A percentile compares a stretch with the other conserved stretches of the same genome.
Evolutionary conservation across 1,139 yeast species (phyloP).

Genomic region (Candida dubliniensis): DNA sequence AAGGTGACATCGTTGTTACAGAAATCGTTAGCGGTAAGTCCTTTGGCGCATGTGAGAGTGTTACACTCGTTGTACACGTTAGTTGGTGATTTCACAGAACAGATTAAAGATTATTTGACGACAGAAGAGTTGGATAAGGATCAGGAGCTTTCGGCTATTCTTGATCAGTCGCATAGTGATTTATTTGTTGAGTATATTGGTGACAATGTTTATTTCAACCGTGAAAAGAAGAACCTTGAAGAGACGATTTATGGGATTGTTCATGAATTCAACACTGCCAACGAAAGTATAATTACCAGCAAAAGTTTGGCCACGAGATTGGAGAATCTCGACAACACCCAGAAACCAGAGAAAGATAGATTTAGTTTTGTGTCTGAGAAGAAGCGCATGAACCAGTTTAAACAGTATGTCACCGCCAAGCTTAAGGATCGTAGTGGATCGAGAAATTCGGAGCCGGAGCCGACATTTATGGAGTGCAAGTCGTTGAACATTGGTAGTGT

Average conservation of each 20-base stretch:
- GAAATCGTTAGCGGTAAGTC: slow-evolving; percentile 62
- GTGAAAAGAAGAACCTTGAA: slow-evolving; percentile 72
- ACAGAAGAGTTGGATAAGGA: slow-evolving; percentile 47
- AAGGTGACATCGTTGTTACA: slow-evolving; percentile 64
- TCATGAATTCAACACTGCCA: slow-evolving; percentile 48
- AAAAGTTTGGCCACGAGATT: slow-evolving; percentile 48
- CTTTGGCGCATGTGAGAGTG: slow-evolving; percentile 76
- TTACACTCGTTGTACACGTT: slow-evolving; percentile 65
- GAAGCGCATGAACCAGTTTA: slow-evolving; percentile 42
- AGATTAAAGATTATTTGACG: slow-evolving; percentile 58
- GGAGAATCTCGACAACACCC: slow-evolving; percentile 37
- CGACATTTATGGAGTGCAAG: slow-evolving; percentile 28
- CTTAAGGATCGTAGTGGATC: slow-evolving; percentile 22
- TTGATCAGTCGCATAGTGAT: slow-evolving; percentile 74
- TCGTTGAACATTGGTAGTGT: slow-evolving; percentile 48
- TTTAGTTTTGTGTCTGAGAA: slow-evolving; percentile 40
- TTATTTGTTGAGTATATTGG: slow-evolving; percentile 70
- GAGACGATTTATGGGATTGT: slow-evolving; percentile 56
- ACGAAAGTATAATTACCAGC: slow-evolving; percentile 52
- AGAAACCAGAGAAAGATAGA: slow-evolving; percentile 22
- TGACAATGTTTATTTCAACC: slow-evolving; percentile 67
- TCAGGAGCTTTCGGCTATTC: slow-evolving; percentile 49
- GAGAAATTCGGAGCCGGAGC: slow-evolving; percentile 19
- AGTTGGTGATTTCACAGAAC: slow-evolving; percentile 63
- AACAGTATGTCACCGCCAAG: slow-evolving; percentile 36